Percentiles rank a stretch among this genome's conserved stretches.
These are phyloP conservation scores for Dryas alaskensis DNA, from an alignment of 306 rosid species.

Conservation along the genomic window DNA sequence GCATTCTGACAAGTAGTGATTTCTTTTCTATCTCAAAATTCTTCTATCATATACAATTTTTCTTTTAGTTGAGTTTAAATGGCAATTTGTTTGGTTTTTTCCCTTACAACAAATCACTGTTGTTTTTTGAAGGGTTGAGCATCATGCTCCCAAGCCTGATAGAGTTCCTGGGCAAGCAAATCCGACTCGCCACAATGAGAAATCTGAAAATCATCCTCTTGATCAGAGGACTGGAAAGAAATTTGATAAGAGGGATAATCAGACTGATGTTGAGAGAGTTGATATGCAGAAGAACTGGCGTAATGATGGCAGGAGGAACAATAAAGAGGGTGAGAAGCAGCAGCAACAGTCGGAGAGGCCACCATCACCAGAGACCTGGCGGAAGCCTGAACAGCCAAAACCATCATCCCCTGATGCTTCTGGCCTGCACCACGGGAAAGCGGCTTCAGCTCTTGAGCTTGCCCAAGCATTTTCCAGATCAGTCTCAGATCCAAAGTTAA, in stretches of 20 bases:
- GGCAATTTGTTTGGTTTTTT: background rate
- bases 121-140: conserved; percentile 58
- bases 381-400: conserved; percentile 77
- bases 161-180: conserved; percentile 44
- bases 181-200: conserved; percentile 46
- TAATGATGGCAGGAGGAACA: conserved; percentile 50
- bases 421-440: conserved; percentile 59
- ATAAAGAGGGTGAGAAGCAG: conserved; percentile 57
- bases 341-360: conserved; percentile 61
- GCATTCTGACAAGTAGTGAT: conserved; percentile 58
- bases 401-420: conserved; percentile 38
- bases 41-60: background rate
- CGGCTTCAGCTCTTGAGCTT: conserved; percentile 89
- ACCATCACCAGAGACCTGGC: conserved; percentile 95
- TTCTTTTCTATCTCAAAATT: conserved; percentile 5
- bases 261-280: conserved; percentile 56
- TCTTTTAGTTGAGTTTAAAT: background rate
- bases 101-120: conserved; percentile 10
- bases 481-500: conserved; percentile 60
- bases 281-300: conserved; percentile 72
- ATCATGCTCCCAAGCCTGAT: conserved; percentile 48
- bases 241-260: conserved; percentile 62
- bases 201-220: conserved; percentile 39
- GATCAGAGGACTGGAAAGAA: conserved; percentile 68
- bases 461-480: conserved; percentile 93